Evolutionary conservation across 176 grass and related monocot species (phyloP), one percentile per base, ranked within the genome.

Genomic region (Saccharum spontaneum): DNA sequence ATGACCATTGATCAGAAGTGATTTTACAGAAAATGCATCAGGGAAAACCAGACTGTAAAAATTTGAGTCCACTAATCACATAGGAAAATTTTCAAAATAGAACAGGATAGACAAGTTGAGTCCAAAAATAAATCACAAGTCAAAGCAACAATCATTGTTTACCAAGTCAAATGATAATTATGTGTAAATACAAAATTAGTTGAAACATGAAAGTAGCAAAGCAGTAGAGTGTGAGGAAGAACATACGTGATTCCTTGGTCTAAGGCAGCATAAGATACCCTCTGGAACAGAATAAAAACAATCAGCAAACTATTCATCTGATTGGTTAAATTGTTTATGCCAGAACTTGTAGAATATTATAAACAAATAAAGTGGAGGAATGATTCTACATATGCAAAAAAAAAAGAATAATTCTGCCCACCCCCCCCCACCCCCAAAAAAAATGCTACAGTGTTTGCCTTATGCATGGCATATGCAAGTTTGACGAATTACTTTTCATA

Each of bases 201-300:
- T 28, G 30, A 62, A 81, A 84, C 28, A 43, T 36, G n/a, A 84
- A 81, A 73, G 12, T 14, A 78, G 45, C 31, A 79, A 85, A 82
- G 46, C n/a, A 67, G 26, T 4, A 38, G 65, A 60, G 10, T 79
- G 23, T 50, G 40, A 87, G 68, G 82, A 61, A 89, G 77, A 57
- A 74, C 90, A 82, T 91, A 97, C 94, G 28, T 89, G 65, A 94
- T 92, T 82, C 93, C 91, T 87, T 82, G 89, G 50, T 90, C 78
- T 33, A 77, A 71, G 72, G 77, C 83, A 86, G 87, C 82, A 75
- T 54, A 80, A 59, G 85, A 71, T 91, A 98, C 70, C 87, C 93
- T 98, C 97, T 98, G 93, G 33, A 92, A 88, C n/a, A 85, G 55
- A 75, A 87, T 68, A 82, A 86, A 86, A 88, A 61, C 40, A 36